These are phyloP conservation scores for Teunomyces cretensis DNA, from an alignment of 805 yeast species.

Conservation along the genomic window DNA sequence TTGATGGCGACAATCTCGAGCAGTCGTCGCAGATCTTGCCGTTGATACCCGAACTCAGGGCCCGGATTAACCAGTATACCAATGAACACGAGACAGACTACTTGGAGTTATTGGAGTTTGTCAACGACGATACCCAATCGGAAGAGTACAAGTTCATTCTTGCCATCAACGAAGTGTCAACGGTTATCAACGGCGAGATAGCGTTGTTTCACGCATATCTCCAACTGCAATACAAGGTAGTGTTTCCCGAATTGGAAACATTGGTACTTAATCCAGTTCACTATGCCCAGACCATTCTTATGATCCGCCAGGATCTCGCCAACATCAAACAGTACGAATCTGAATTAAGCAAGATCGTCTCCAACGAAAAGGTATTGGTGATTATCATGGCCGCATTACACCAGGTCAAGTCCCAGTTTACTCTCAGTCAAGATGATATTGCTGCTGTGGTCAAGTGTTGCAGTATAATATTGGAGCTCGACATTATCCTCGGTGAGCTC, in stretches of 20 bases:
- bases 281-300: slow-evolving; percentile 52
- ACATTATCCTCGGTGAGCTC: slow-evolving; percentile 42
- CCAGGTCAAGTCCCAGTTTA: slow-evolving; percentile 36
- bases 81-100: slow-evolving; percentile 28
- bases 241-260: slow-evolving; percentile 71
- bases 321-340: slow-evolving; percentile 29
- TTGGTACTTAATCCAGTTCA: slow-evolving; percentile 61
- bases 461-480: slow-evolving; percentile 46
- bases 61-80: slow-evolving; percentile 18
- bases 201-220: slow-evolving; percentile 47
- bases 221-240: slow-evolving; percentile 51
- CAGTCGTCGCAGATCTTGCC: slow-evolving; percentile 22
- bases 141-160: slow-evolving; percentile 53
- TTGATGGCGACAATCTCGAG: slow-evolving; percentile 16
- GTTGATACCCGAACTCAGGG: slow-evolving; percentile 23
- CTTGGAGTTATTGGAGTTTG: slow-evolving; percentile 28
- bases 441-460: slow-evolving; percentile 45
- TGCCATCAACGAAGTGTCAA: slow-evolving; percentile 53
- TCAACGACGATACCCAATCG: slow-evolving; percentile 26
- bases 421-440: slow-evolving; percentile 29
- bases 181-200: slow-evolving; percentile 57
- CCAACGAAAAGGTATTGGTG: slow-evolving; percentile 68
- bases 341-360: slow-evolving; percentile 42
- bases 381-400: slow-evolving; percentile 69
- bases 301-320: slow-evolving; percentile 50